Percentiles rank a stretch among this genome's conserved stretches.
Evolutionary conservation across 805 yeast species (phyloP).

Genomic region (Kluyveromyces siamensis): DNA sequence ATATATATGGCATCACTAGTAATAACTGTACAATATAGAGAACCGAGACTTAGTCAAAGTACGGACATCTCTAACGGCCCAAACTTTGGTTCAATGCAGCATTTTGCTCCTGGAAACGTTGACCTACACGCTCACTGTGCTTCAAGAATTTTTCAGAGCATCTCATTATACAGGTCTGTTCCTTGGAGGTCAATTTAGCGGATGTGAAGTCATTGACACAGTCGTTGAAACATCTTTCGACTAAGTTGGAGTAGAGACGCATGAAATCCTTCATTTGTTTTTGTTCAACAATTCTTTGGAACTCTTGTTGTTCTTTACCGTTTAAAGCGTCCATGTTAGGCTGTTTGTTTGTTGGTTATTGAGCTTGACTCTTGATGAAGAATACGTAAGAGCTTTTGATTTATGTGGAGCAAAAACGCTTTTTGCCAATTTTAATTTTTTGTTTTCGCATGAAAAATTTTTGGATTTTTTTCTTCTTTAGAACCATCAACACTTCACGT

Average conservation of each 20-base stretch:
- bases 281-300: slow-evolving; percentile 89
- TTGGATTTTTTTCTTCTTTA: not conserved
- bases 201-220: slow-evolving; percentile 99
- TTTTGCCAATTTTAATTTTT: no score
- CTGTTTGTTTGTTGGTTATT: not conserved
- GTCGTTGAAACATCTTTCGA: slow-evolving; percentile 93
- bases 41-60: not conserved
- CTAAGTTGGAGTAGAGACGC: slow-evolving; percentile 90
- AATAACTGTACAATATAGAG: not conserved
- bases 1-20: not conserved
- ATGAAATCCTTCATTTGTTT: slow-evolving; percentile 99
- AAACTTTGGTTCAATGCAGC: slow-evolving; percentile 68
- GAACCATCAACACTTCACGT: not conserved
- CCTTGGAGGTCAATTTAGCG: slow-evolving; percentile 74
- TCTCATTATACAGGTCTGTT: slow-evolving; percentile 74
- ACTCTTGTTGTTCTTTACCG: slow-evolving; percentile 92
- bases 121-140: slow-evolving; percentile 97
- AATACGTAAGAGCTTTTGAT: no score
- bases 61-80: slow-evolving; percentile 24
- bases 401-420: no score
- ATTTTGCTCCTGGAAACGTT: slow-evolving; percentile 97
- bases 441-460: no score
- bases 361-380: not conserved
- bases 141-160: slow-evolving; percentile 97
- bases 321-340: slow-evolving; percentile 82